phyloP scores from a whole-genome alignment of 805 yeast genomes.

The Candida nonsorbophila region DNA sequence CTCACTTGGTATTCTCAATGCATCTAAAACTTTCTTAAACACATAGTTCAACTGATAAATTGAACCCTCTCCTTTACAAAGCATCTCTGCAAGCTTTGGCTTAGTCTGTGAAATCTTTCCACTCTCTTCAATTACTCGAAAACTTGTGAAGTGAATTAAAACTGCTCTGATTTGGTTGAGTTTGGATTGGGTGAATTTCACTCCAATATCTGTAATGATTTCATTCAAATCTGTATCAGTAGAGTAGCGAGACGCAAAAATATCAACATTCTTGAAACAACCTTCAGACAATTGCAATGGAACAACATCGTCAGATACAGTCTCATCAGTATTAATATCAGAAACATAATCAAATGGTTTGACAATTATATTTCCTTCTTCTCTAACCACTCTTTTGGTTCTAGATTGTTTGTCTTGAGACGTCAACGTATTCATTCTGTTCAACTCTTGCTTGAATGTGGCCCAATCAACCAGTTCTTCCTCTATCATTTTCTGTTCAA shows the following conservation, averaged over 20 bases:
- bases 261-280: constrained; percentile 21
- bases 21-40: constrained; percentile 65
- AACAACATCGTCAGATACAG: constrained; percentile 12
- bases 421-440: constrained; percentile 68
- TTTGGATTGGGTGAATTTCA: constrained; percentile 32
- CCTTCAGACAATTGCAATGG: constrained; percentile 11
- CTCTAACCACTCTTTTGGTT: constrained; percentile 48
- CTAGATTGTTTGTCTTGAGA: constrained; percentile 66
- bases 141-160: constrained; percentile 64
- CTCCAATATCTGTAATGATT: constrained; percentile 35
- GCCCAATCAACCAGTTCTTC: constrained; percentile 31
- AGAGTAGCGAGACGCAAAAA: constrained; percentile 26
- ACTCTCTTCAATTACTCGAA: constrained; percentile 40
- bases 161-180: constrained; percentile 56
- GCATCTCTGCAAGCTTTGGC: constrained; percentile 37
- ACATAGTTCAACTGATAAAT: constrained; percentile 73
- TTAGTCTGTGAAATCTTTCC: constrained; percentile 31
- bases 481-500: constrained; percentile 27
- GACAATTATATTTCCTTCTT: constrained; percentile 31
- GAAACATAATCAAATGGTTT: constrained; percentile 40
- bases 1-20: constrained; percentile 68
- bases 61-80: constrained; percentile 49
- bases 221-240: constrained; percentile 31
- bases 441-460: constrained; percentile 49
- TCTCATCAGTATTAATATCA: constrained; percentile 38